Base-by-base conservation (phyloP, 164 flowering plant genomes). In the Vitis amurensis region DNA sequence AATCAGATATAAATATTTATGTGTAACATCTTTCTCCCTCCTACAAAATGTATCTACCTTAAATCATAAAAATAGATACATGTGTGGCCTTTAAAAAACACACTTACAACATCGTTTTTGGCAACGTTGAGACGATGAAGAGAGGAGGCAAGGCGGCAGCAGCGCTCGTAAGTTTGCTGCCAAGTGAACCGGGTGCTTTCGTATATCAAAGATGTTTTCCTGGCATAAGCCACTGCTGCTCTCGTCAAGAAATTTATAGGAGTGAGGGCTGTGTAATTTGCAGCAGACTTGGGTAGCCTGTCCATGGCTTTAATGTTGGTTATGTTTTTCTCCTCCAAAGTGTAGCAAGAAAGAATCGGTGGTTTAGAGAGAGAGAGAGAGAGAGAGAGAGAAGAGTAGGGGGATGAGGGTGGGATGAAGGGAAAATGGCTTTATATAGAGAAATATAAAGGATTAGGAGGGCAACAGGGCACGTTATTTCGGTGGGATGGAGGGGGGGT, bases 211-310 rank as follows among this genome's bases (percentile, higher is more conserved):
- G 99, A 95, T 17, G 86, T 73, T 0, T 94, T 89, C 52, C 70
- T 63, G 11, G 92, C 77, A 55, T 95, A 94, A 61, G 69, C 83
- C 1, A 61, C 55, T 0, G 93, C 81, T 0, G 99, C 98, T 71
- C 99, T 81, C 47, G 74, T 72, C 68, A 95, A 61, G 87, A 95
- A 93, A 1, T 87, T 86, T 16, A 88, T 2, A 1, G 99, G 99
- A 27, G 91, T 77, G 11, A 95, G 89, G 14, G 97, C 80, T 8
- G 67, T 77, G 61, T 82, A 84, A 52, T 95, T 95, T 29, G 99
- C 96, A 13, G 49, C 81, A 61, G 91, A 85, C 55, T 86, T 92
- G 0, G 73, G 77, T 29, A 93, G 78, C 59, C 27, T 71, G 14
- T 93, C 91, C 98, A 93, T 93, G 55, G 51, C 27, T 64, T 51